Base-by-base conservation (phyloP, 495 filamentous ascomycete species). In the Rhypophila decipiens region DNA sequence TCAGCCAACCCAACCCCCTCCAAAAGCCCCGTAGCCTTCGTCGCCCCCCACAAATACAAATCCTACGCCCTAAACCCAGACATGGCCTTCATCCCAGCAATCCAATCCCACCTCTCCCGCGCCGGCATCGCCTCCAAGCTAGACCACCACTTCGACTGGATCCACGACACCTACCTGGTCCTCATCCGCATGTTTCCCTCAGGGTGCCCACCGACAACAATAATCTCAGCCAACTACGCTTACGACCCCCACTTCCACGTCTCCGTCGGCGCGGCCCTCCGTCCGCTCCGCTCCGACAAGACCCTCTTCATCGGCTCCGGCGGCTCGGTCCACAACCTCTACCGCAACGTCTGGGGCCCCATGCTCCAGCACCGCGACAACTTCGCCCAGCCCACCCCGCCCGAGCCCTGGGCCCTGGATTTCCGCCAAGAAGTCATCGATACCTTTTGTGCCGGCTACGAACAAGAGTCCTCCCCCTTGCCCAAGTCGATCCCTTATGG, bases 151-250 rank as follows among this genome's bases (percentile, higher is more conserved):
- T 82, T 83, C 54, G 74, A 81, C 51, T 82, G 51, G 79, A 82
- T 83, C 55, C 78, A 83, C 65, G 80, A 84, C 58, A 79, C 78
- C 8, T 82, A 76, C 53, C 70, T 82, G 5, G 75, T 83, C 46
- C 65, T 82, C 21, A 80, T 82, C 52, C 69, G 77, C 33, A 84
- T 83, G 80, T 83, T 83, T 53, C 78, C 79, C 1, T 19, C 22
- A 5, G 67, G 55, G 31, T 79, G 74, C 52, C 78, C 79, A 18
- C 80, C 79, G 0, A 78, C 77, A 0, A 80, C 77, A 0, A 66
- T 84, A 34, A 65, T 83, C 53, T 72, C 57, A 41, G 70, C 73
- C 63, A 84, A 84, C 56, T 68, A 69, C 5, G 69, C 73, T 24
- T 84, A 72, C 61, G 79, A 83, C 50, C 79, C 80, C 8, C n/a